These are phyloP conservation scores for Cyclotella choctawhatcheeana DNA, from an alignment of 108 stramenopile species.

Conservation along the genomic window DNA sequence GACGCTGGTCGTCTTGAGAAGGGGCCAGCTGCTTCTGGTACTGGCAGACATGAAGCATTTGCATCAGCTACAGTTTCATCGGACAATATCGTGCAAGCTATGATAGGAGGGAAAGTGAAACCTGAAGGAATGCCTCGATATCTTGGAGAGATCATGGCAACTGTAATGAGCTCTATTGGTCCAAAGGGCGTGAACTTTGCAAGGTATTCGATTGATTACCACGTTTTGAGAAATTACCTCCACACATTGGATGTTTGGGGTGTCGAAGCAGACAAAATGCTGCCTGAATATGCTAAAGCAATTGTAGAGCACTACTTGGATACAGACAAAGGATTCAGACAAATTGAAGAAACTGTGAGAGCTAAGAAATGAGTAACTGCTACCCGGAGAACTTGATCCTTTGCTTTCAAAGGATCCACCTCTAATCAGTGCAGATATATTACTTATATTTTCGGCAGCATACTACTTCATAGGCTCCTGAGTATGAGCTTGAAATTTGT, in stretches of 20 bases:
- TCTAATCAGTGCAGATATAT: no score
- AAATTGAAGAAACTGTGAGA: conserved; percentile 20
- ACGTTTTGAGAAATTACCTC: conserved; percentile 80
- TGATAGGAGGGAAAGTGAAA: conserved; percentile 60
- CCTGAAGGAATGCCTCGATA: conserved; percentile 70
- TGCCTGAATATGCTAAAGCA: conserved; percentile 61
- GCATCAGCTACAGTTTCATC: conserved; percentile 68
- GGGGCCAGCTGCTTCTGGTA: conserved; percentile 53
- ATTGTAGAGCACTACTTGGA: conserved; percentile 67
- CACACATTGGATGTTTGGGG: conserved; percentile 68
- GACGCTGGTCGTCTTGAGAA: conserved; percentile 53
- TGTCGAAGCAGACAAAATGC: conserved; percentile 26
- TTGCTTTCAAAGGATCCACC: no score
- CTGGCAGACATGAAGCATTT: conserved; percentile 65
- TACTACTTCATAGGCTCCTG: no score
- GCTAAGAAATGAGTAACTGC: conserved; percentile 14
- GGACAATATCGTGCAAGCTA: conserved; percentile 63
- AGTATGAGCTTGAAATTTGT: no score
- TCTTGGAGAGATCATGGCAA: conserved; percentile 72
- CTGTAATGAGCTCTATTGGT: conserved; percentile 57
- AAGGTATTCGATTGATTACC: conserved; percentile 84
- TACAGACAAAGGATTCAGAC: conserved; percentile 44
- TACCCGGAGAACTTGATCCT: no score
- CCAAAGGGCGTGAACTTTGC: conserved; percentile 83
- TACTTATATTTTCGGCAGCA: no score